Evolutionary conservation across 2,329 filamentous ascomycete species (phyloP).

Genomic region (Taxawa tesnikishii): DNA sequence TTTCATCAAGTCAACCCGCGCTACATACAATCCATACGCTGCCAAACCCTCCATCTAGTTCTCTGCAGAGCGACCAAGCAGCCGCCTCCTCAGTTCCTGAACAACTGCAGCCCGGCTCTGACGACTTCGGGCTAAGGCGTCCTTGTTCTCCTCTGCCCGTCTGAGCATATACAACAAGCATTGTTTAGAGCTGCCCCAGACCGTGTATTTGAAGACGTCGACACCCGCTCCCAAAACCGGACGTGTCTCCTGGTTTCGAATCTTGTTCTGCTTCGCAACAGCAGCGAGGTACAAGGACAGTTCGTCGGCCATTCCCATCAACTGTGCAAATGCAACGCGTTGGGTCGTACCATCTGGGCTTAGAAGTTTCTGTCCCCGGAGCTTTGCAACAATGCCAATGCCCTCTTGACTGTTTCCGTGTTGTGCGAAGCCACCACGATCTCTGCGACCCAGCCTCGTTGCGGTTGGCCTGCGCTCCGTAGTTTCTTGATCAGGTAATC

Average conservation of each 20-base stretch:
- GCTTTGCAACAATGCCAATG: conserved; percentile 1
- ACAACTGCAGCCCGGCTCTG: no score
- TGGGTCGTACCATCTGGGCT: no score
- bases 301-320: conserved; percentile 3
- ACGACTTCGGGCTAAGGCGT: conserved; percentile 1
- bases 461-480: no score
- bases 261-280: no score
- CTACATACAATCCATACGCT: no score
- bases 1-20: no score
- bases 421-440: conserved; percentile 2
- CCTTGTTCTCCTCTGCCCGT: conserved; percentile 3
- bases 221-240: no score
- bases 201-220: conserved; percentile 2
- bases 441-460: neutral
- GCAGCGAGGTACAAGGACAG: conserved; percentile 1
- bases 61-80: no score
- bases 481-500: no score
- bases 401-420: neutral
- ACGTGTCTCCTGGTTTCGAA: neutral
- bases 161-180: conserved; percentile 2
- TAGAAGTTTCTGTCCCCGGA: no score
- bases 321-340: neutral
- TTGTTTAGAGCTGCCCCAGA: conserved; percentile 1
- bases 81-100: no score
- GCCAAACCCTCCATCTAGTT: no score